Evolutionary conservation across 2,329 filamentous ascomycete species (phyloP).

Genomic region (Colletotrichum sp.): DNA sequence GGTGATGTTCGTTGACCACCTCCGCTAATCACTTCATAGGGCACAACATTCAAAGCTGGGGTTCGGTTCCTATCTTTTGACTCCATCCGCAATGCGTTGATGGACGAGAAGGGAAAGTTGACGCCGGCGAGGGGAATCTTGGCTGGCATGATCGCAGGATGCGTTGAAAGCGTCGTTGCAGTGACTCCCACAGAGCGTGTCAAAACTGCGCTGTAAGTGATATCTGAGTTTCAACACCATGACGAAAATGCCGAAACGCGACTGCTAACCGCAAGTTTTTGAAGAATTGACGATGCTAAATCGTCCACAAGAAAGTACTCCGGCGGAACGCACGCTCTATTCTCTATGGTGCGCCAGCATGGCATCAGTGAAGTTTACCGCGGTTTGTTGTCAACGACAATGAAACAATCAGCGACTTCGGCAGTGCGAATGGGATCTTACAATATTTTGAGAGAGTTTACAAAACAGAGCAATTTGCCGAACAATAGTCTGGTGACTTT

Average conservation of each 20-base stretch:
- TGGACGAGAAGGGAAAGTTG: conserved; percentile 61
- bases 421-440: conserved; percentile 54
- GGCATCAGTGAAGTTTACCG: conserved; percentile 48
- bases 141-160: conserved; percentile 68
- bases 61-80: conserved; percentile 72
- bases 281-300: conserved; percentile 40
- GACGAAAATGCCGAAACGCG: background rate
- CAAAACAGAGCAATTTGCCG: conserved; percentile 20
- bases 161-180: conserved; percentile 65
- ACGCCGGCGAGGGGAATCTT: conserved; percentile 61
- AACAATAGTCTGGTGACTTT: conserved; percentile 52
- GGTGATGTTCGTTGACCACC: background rate
- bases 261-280: background rate
- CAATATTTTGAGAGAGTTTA: conserved; percentile 46
- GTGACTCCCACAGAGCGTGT: conserved; percentile 73
- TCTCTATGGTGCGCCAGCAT: conserved; percentile 39
- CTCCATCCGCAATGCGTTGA: conserved; percentile 62
- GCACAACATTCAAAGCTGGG: conserved; percentile 67
- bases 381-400: conserved; percentile 47
- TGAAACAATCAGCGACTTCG: conserved; percentile 53
- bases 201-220: conserved; percentile 63
- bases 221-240: background rate
- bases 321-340: conserved; percentile 34
- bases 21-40: conserved; percentile 27
- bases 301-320: conserved; percentile 29